Percentiles rank a stretch among this genome's conserved stretches.
Evolutionary conservation across 768 basidiomycete species (phyloP).

Genomic region (Pleurotus djamor): DNA sequence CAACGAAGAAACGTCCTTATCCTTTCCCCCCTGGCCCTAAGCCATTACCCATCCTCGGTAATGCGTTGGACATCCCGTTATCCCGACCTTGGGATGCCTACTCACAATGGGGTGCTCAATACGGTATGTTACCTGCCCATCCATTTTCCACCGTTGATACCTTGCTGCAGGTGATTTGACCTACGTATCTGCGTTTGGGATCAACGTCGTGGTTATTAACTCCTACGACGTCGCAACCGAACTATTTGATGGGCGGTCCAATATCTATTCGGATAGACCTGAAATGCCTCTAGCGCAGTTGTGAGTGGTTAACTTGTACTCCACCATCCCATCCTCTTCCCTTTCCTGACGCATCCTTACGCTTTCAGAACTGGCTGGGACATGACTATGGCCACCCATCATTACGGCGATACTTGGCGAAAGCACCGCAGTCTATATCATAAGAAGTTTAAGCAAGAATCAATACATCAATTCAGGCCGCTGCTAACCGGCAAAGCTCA

Average conservation of each 20-base stretch:
- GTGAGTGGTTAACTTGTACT: background rate
- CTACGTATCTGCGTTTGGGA: background rate
- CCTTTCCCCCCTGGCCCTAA: slow-evolving; percentile 5
- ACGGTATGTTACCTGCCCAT: slow-evolving; percentile 16
- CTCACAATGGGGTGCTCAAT: slow-evolving; percentile 26
- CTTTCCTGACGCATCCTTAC: background rate
- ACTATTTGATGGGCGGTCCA: background rate
- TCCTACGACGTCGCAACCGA: background rate
- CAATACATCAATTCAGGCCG: slow-evolving; percentile 9
- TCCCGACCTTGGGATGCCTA: slow-evolving; percentile 29
- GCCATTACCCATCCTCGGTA: slow-evolving; percentile 5
- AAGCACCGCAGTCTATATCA: background rate
- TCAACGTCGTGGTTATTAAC: background rate
- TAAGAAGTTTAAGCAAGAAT: slow-evolving; percentile 5
- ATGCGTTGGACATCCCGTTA: slow-evolving; percentile 20
- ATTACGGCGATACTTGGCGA: slow-evolving; percentile 2
- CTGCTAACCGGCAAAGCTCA: slow-evolving; percentile 22
- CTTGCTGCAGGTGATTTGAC: background rate
- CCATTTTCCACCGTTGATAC: background rate
- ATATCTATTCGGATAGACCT: slow-evolving; percentile 1
- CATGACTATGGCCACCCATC: slow-evolving; percentile 5
- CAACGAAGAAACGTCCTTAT: background rate
- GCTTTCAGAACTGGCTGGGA: slow-evolving; percentile 2
- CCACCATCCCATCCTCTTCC: background rate
- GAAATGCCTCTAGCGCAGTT: slow-evolving; percentile 1